These are phyloP conservation scores for Chlorophyllum brunneum DNA, from an alignment of 768 basidiomycete genomes.

Conservation along the genomic window DNA sequence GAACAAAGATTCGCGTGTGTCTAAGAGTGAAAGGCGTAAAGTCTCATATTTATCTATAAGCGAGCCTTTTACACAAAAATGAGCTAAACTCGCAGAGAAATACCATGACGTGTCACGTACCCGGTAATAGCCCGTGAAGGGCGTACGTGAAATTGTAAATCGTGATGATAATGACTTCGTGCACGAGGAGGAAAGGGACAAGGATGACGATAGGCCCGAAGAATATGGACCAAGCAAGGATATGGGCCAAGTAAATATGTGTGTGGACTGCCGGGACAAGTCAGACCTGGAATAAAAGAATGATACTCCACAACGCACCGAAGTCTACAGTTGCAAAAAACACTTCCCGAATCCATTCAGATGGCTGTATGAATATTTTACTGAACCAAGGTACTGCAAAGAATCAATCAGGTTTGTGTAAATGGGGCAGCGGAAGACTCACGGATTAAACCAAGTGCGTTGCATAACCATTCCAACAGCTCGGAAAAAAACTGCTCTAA, in stretches of 20 bases:
- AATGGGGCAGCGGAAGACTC: neutral
- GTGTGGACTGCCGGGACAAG: slow-evolving; percentile 20
- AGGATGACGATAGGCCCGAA: slow-evolving; percentile 35
- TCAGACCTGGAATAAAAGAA: neutral
- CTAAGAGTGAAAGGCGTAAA: slow-evolving; percentile 29
- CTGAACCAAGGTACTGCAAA: slow-evolving; percentile 1
- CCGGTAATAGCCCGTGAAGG: slow-evolving; percentile 32
- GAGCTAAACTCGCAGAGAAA: neutral
- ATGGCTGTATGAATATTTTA: slow-evolving; percentile 14
- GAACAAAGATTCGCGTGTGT: slow-evolving; percentile 32
- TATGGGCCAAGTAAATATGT: slow-evolving; percentile 26
- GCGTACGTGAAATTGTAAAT: slow-evolving; percentile 28
- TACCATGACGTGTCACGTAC: slow-evolving; percentile 19
- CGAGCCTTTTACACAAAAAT: slow-evolving; percentile 20
- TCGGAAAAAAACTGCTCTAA: neutral
- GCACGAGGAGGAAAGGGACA: slow-evolving; percentile 17
- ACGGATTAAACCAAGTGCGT: neutral
- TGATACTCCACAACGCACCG: neutral
- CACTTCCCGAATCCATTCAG: slow-evolving; percentile 15
- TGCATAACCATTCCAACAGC: neutral
- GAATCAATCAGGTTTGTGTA: neutral
- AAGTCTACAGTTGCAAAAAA: slow-evolving; percentile 1
- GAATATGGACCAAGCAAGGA: slow-evolving; percentile 34
- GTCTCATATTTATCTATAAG: slow-evolving; percentile 28
- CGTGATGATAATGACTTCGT: slow-evolving; percentile 14